A percentile compares a stretch with the other conserved stretches of the same genome.
Evolutionary conservation across 2,329 filamentous ascomycete species (phyloP).

Genomic region (Colletotrichum noveboracense): DNA sequence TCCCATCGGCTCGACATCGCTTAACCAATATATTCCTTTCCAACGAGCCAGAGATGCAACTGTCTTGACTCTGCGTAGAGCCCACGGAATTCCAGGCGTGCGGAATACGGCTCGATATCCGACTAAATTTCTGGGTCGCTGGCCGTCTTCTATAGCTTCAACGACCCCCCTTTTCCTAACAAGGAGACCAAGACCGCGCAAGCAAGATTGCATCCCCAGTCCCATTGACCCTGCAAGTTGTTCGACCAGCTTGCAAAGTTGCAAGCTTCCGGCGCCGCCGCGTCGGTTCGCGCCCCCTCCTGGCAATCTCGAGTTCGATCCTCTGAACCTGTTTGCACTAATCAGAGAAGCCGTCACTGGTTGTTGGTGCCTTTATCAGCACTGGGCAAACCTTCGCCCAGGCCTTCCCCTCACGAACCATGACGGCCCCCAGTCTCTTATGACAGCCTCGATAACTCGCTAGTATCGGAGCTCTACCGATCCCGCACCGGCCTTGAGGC

Average conservation of each 20-base stretch:
- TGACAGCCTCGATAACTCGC: not conserved
- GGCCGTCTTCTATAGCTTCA: not conserved
- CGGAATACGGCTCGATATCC: conserved; percentile 16
- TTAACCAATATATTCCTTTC: not conserved
- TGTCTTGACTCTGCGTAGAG: not conserved
- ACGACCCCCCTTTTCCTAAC: conserved; percentile 10
- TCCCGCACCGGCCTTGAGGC: not conserved
- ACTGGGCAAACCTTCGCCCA: not conserved
- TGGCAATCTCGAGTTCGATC: not conserved
- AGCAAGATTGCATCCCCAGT: conserved; percentile 15
- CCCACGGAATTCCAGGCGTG: not conserved
- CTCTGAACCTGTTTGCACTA: not conserved
- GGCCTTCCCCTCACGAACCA: conserved; percentile 10
- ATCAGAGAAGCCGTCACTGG: not conserved
- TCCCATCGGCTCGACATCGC: not conserved
- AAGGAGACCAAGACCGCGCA: conserved; percentile 12
- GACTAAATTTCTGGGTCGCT: not conserved
- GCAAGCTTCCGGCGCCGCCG: conserved; percentile 15
- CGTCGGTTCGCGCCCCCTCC: conserved; percentile 18
- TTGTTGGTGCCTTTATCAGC: not conserved
- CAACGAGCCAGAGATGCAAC: not conserved
- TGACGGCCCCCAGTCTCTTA: not conserved
- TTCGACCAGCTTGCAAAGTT: not conserved
- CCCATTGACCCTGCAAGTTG: not conserved
- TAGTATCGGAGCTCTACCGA: conserved; percentile 3